A percentile compares a stretch with the other conserved stretches of the same genome.
Evolutionary conservation across 2,329 filamentous ascomycete species (phyloP).

Genomic region (Chaetomiaceae sp.): DNA sequence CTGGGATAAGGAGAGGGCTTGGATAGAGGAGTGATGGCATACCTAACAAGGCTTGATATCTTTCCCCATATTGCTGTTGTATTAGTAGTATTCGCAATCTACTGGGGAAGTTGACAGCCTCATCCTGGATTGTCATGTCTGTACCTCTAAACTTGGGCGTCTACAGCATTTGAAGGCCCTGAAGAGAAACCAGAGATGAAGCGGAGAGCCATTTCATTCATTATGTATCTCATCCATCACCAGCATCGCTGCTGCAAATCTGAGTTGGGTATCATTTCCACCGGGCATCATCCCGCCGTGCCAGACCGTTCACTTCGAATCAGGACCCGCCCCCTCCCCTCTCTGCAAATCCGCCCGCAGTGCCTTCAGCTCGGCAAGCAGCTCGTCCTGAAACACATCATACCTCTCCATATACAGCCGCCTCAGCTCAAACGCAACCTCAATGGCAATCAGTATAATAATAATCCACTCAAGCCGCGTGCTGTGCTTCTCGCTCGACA

Average conservation of each 20-base stretch:
- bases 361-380: slow-evolving; percentile 19
- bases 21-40: too few relatives aligned
- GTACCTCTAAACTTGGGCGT: too few relatives aligned
- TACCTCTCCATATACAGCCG: slow-evolving; percentile 59
- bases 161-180: too few relatives aligned
- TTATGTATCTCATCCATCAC: background rate
- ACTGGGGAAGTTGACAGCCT: too few relatives aligned
- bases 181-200: too few relatives aligned
- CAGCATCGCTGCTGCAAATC: background rate
- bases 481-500: slow-evolving; percentile 85
- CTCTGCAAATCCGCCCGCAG: slow-evolving; percentile 16
- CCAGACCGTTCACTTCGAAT: background rate
- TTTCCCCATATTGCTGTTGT: too few relatives aligned
- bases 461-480: slow-evolving; percentile 92
- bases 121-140: too few relatives aligned
- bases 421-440: slow-evolving; percentile 82
- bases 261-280: slow-evolving; percentile 24
- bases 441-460: slow-evolving; percentile 86
- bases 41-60: too few relatives aligned
- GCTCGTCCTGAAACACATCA: slow-evolving; percentile 22
- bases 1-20: too few relatives aligned
- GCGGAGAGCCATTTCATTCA: background rate
- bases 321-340: background rate
- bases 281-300: background rate
- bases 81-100: too few relatives aligned